These are phyloP conservation scores for Xylaria scruposa DNA, from an alignment of 495 filamentous ascomycete genomes.

Conservation along the genomic window DNA sequence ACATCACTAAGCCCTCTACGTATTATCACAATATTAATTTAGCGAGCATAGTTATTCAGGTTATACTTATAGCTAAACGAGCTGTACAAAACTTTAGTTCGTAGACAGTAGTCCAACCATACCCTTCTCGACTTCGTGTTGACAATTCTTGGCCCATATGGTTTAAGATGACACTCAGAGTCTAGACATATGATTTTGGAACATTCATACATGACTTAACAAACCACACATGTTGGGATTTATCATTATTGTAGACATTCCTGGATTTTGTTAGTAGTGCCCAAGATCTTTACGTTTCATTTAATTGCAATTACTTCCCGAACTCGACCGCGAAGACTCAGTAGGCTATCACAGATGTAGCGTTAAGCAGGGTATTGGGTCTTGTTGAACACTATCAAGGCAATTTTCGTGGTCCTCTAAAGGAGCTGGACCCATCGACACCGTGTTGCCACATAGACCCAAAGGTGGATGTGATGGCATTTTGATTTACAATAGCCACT, in stretches of 20 bases:
- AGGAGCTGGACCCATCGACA: neutral
- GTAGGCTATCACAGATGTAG: neutral
- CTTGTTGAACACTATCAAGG: neutral
- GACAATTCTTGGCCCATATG: neutral
- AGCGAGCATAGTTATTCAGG: neutral
- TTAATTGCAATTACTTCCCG: neutral
- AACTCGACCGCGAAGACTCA: neutral
- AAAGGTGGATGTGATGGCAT: neutral
- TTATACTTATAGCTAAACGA: neutral
- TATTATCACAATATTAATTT: neutral
- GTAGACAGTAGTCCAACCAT: neutral
- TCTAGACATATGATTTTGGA: constrained; percentile 55
- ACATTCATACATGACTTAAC: constrained; percentile 53
- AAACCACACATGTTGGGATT: constrained; percentile 58
- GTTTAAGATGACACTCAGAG: constrained; percentile 47
- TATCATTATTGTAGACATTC: constrained; percentile 44
- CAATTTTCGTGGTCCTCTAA: neutral
- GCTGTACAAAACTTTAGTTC: neutral
- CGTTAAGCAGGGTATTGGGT: neutral
- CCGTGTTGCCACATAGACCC: neutral
- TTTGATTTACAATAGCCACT: neutral
- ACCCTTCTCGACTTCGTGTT: neutral
- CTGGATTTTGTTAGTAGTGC: neutral
- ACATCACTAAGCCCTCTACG: neutral
- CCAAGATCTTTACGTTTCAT: neutral